Evolutionary conservation across 2,329 filamentous ascomycete genomes (phyloP).

Genomic region (Stylonectria norvegica): DNA sequence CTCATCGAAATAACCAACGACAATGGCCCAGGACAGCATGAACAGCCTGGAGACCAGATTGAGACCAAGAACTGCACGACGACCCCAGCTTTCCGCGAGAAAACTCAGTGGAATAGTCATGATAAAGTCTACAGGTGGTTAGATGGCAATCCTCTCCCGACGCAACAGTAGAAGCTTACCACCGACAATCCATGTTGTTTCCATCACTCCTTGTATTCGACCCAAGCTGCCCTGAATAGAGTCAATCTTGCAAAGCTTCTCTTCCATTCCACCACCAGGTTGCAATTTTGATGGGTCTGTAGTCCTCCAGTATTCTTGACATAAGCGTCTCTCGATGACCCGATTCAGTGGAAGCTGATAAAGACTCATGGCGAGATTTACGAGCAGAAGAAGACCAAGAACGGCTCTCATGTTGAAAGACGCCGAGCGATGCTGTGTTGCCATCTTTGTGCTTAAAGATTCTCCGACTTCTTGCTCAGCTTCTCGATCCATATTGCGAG

Average conservation of each 20-base stretch:
- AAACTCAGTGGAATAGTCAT: constrained; percentile 49
- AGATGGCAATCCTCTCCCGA: fast-evolving
- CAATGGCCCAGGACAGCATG: constrained; percentile 24
- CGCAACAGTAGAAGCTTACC: constrained; percentile 27
- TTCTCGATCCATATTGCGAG: too few species aligned
- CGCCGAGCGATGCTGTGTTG: too few species aligned
- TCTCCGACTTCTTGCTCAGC: too few species aligned
- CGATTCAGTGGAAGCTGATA: constrained; percentile 47
- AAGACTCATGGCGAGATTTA: constrained; percentile 46
- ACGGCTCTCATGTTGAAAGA: constrained; percentile 32
- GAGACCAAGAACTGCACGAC: constrained; percentile 38
- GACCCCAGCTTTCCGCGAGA: constrained; percentile 42
- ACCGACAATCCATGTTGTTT: constrained; percentile 48
- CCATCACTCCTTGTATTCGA: constrained; percentile 49
- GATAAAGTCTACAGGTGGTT: constrained; percentile 37
- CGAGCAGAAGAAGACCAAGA: constrained; percentile 41
- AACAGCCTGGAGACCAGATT: constrained; percentile 39
- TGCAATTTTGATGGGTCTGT: constrained; percentile 33
- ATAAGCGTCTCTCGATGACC: constrained; percentile 46
- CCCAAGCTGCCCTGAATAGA: constrained; percentile 49
- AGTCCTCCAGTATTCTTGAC: constrained; percentile 45
- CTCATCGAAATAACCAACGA: constrained; percentile 17
- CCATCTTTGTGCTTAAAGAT: too few species aligned
- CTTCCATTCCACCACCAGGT: constrained; percentile 41
- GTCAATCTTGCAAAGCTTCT: constrained; percentile 53